phyloP scores from a whole-genome alignment of 352 stramenopile species.

The Pythium guiyangense region DNA sequence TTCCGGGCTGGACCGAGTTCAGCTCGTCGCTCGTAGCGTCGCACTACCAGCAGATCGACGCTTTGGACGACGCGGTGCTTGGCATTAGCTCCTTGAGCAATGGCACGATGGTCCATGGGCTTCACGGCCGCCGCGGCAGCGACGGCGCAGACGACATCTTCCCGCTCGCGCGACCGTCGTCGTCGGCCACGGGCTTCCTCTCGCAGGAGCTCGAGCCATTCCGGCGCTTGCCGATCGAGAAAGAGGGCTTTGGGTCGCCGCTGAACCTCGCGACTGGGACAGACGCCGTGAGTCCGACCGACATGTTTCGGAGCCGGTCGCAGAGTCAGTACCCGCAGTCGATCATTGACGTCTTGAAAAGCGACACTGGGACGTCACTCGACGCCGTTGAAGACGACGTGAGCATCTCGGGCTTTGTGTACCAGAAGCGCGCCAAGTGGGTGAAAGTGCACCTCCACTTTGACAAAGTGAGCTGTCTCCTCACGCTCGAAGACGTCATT shows the following conservation, averaged over 20 bases:
- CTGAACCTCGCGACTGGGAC: conserved; percentile 53
- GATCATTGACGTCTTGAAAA: conserved; percentile 66
- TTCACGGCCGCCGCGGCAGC: conserved; percentile 20
- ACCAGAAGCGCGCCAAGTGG: conserved; percentile 76
- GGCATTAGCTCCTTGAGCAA: conserved; percentile 16
- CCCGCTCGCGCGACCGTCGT: conserved; percentile 43
- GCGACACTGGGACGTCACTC: conserved; percentile 51
- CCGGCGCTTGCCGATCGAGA: conserved; percentile 56
- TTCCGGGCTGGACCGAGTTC: conserved; percentile 60
- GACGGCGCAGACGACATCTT: conserved; percentile 50
- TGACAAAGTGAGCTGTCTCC: conserved; percentile 56
- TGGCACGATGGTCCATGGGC: conserved; percentile 10
- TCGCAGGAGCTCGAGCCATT: conserved; percentile 63
- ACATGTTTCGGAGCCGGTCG: conserved; percentile 69
- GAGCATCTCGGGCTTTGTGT: conserved; percentile 54
- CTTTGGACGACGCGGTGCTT: conserved; percentile 42
- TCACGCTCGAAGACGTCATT: conserved; percentile 38
- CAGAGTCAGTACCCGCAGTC: conserved; percentile 67
- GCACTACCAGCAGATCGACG: conserved; percentile 77
- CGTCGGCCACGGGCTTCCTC: conserved; percentile 63
- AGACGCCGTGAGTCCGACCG: conserved; percentile 54
- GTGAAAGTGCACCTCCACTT: conserved; percentile 67
- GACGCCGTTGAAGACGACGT: conserved; percentile 47
- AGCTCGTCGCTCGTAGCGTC: conserved; percentile 56
- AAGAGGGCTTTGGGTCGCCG: conserved; percentile 62